Conservation (phyloP, 1,139 yeast species). For the Geotrichum histeridarum region DNA sequence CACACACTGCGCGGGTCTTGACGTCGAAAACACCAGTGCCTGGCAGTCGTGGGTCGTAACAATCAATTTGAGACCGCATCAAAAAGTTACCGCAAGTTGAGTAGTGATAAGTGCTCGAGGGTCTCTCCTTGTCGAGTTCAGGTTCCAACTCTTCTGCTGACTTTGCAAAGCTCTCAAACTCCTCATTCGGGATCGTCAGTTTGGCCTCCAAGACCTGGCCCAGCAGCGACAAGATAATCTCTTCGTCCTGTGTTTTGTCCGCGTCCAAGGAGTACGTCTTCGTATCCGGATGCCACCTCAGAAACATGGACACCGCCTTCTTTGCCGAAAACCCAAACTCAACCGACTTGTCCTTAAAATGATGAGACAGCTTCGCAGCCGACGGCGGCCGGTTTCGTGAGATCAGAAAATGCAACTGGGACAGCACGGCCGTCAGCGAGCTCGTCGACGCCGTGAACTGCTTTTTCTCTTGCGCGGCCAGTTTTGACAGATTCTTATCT, state of each 20-base stretch:
- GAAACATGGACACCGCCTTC: slow-evolving; percentile 44
- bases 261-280: slow-evolving; percentile 60
- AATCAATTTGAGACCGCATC: slow-evolving; percentile 88
- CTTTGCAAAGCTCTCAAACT: slow-evolving; percentile 39
- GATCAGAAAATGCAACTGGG: slow-evolving; percentile 66
- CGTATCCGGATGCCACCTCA: slow-evolving; percentile 38
- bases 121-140: slow-evolving; percentile 14
- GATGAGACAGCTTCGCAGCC: slow-evolving; percentile 43
- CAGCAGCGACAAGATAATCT: slow-evolving; percentile 65
- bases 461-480: slow-evolving; percentile 44
- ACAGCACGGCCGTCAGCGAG: slow-evolving; percentile 71
- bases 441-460: slow-evolving; percentile 78
- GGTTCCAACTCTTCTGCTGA: slow-evolving; percentile 14
- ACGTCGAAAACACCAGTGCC: slow-evolving; percentile 91
- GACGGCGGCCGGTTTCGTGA: slow-evolving; percentile 56
- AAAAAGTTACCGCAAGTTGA: slow-evolving; percentile 63
- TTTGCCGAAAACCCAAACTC: slow-evolving; percentile 38
- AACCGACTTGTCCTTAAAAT: slow-evolving; percentile 36
- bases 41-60: slow-evolving; percentile 69
- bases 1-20: slow-evolving; percentile 85
- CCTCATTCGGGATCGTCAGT: slow-evolving; percentile 52
- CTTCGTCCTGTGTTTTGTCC: slow-evolving; percentile 65
- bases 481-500: slow-evolving; percentile 48
- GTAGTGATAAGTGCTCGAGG: slow-evolving; percentile 56
- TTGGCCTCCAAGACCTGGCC: slow-evolving; percentile 76